A percentile compares a stretch with the other conserved stretches of the same genome.
Evolutionary conservation across 768 basidiomycete genomes (phyloP).

Genomic region (Tricholoma bakamatsutake): DNA sequence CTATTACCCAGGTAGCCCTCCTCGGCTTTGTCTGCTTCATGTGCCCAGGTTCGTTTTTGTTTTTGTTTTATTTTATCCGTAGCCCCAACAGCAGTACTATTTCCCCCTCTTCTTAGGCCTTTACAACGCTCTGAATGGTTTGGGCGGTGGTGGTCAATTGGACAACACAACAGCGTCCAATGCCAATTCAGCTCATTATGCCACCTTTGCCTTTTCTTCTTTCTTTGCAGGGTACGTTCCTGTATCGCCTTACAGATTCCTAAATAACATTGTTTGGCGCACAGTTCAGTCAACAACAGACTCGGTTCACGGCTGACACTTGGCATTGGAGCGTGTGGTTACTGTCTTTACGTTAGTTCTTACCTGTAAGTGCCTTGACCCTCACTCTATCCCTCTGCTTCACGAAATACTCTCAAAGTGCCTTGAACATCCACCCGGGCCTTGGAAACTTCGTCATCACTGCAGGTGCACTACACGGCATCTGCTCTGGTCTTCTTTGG

Average conservation of each 20-base stretch:
- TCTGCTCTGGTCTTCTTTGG: slow-evolving; percentile 72
- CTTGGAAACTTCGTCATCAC: slow-evolving; percentile 62
- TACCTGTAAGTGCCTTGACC: slow-evolving; percentile 50
- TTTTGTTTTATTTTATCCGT: too few relatives aligned
- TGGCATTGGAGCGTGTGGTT: slow-evolving; percentile 67
- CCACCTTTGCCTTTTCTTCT: slow-evolving; percentile 52
- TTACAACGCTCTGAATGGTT: slow-evolving; percentile 58
- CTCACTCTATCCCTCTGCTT: not conserved
- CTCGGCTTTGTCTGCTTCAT: slow-evolving; percentile 56
- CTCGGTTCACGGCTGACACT: slow-evolving; percentile 72
- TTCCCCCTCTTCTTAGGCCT: slow-evolving; percentile 35
- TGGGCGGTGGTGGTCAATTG: slow-evolving; percentile 60
- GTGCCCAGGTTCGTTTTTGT: slow-evolving; percentile 36
- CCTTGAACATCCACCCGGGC: slow-evolving; percentile 60
- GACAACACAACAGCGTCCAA: slow-evolving; percentile 49
- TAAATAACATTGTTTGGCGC: not conserved
- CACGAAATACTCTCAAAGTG: slow-evolving; percentile 30
- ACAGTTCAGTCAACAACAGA: slow-evolving; percentile 72
- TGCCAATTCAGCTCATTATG: slow-evolving; percentile 50
- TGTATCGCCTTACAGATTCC: not conserved
- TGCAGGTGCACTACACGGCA: slow-evolving; percentile 66
- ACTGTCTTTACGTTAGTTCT: slow-evolving; percentile 68
- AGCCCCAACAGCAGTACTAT: not conserved
- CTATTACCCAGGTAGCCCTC: slow-evolving; percentile 47
- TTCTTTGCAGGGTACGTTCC: slow-evolving; percentile 61